Base-by-base conservation (phyloP, 192 early-diverging fungal species). In the Funneliformis mosseae region DNA sequence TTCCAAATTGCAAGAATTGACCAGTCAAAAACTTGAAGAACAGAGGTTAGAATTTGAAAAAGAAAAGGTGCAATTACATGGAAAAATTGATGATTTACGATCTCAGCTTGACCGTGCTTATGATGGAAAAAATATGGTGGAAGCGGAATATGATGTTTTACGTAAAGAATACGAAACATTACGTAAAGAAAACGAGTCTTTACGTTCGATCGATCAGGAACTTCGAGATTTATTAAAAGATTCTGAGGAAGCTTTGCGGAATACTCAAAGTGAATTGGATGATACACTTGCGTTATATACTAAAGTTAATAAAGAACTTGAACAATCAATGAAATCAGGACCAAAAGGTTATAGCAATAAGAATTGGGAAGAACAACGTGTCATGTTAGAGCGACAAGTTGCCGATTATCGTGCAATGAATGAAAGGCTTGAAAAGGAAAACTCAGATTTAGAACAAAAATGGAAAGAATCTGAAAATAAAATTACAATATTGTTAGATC, bases 121-220 rank as follows among this genome's bases (percentile, higher is more conserved):
- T 9, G 43, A 79, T 5, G 77, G 69, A 23, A 79, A 69, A 48
- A 69, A 43, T 16, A 79, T 79, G 77, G 38, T 79, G 77, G 77
- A 79, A 55, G 25, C 23, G 33, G 63, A 67, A 48, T 79, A 79
- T 69, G 66, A 69, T 39, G 63, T 68, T 46, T 46, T 79, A 48
- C 77, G 77, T 18, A 79, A 79, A 55, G 77, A 79, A 68, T 79
- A 69, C 33, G 64, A 79, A 69, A 48, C 46, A n/a, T 38, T 79
- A 25, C 63, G 46, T 12, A 79, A 79, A 45, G 64, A 69, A 33
- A 38, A 69, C 48, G 59, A 62, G n/a, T n/a, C 23, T n/a, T 42
- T 76, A 25, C 25, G 16, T 41, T 25, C 41, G 39, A 33, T 28
- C 5, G 59, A 76, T 62, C 16, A 27, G 42, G 9, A 42, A 43